phyloP scores from a whole-genome alignment of 164 flowering plant genomes.

The Santalum album region DNA sequence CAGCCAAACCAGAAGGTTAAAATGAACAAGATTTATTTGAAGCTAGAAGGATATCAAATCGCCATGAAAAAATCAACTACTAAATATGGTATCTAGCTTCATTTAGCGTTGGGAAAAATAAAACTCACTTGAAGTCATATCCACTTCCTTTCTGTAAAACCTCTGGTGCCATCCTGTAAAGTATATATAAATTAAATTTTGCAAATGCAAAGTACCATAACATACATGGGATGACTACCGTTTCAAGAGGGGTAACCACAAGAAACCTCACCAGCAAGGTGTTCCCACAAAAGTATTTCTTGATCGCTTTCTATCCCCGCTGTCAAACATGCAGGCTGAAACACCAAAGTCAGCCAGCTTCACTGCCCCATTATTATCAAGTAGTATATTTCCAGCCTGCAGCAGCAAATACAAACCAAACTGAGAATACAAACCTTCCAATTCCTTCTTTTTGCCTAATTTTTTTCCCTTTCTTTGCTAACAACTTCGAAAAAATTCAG shows the following conservation, averaged over 20 bases:
- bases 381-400: slow-evolving; percentile 96
- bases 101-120: background rate
- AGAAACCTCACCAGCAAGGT: slow-evolving; percentile 79
- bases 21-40: no score
- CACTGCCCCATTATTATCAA: slow-evolving; percentile 68
- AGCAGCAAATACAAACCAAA: slow-evolving; percentile 8
- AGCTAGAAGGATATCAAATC: no score
- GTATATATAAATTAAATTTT: background rate
- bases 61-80: no score
- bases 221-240: no score
- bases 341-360: slow-evolving; percentile 99
- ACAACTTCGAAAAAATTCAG: background rate
- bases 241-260: background rate
- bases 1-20: no score
- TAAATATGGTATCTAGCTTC: no score
- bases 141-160: slow-evolving; percentile 96
- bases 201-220: no score
- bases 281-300: slow-evolving; percentile 98
- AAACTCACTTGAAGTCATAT: slow-evolving; percentile 88
- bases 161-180: slow-evolving; percentile 98
- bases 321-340: slow-evolving; percentile 94
- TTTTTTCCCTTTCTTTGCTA: no score
- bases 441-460: background rate
- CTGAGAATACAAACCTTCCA: background rate
- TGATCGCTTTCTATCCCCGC: slow-evolving; percentile 85